A percentile compares a stretch with the other conserved stretches of the same genome.
phyloP scores from a whole-genome alignment of 371 early-diverging fungal genomes.

The Batrachochytrium dendrobatidis region DNA sequence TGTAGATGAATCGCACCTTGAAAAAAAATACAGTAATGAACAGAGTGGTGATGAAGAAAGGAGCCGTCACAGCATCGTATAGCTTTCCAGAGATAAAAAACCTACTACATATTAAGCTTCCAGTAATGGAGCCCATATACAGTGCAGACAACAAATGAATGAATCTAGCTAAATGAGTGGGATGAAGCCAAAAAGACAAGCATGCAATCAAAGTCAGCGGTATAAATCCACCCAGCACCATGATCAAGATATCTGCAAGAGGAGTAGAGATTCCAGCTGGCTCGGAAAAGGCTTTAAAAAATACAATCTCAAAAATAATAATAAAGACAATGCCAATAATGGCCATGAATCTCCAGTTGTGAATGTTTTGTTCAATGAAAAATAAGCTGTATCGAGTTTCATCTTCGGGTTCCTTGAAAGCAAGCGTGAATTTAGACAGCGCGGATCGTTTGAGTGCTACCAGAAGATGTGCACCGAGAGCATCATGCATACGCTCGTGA shows the following conservation, averaged over 20 bases:
- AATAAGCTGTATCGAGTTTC: slow-evolving; percentile 29
- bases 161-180: slow-evolving; percentile 11
- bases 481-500: not conserved
- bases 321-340: slow-evolving; percentile 16
- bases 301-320: slow-evolving; percentile 11
- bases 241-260: slow-evolving; percentile 12
- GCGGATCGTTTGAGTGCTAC: slow-evolving; percentile 20
- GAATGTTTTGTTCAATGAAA: slow-evolving; percentile 27
- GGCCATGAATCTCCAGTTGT: slow-evolving; percentile 25
- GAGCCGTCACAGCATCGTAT: slow-evolving; percentile 23
- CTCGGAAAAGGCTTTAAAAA: slow-evolving; percentile 14
- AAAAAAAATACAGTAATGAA: slow-evolving; percentile 33
- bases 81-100: slow-evolving; percentile 12
- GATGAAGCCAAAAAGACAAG: slow-evolving; percentile 5
- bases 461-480: slow-evolving; percentile 21
- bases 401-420: slow-evolving; percentile 25
- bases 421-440: slow-evolving; percentile 24
- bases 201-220: slow-evolving; percentile 15
- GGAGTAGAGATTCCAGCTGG: slow-evolving; percentile 11
- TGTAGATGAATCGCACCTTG: slow-evolving; percentile 31
- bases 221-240: slow-evolving; percentile 18
- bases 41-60: slow-evolving; percentile 34
- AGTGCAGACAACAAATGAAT: slow-evolving; percentile 22
- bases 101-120: slow-evolving; percentile 21
- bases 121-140: slow-evolving; percentile 21